These are phyloP conservation scores for Yamadazyma dendronema DNA, from an alignment of 1,139 yeast species.

Conservation along the genomic window DNA sequence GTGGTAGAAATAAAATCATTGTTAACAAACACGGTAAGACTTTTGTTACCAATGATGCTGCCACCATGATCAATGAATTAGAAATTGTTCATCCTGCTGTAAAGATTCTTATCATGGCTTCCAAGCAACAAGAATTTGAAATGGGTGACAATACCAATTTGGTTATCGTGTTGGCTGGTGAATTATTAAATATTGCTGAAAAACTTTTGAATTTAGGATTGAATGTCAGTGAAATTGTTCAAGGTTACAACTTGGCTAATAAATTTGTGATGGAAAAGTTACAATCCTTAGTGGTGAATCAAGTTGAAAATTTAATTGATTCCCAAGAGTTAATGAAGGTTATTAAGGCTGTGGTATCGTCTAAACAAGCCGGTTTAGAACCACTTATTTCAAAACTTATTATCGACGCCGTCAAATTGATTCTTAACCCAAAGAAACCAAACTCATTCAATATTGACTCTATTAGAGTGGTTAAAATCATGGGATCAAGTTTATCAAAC, in stretches of 20 bases:
- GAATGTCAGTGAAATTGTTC: conserved; percentile 84
- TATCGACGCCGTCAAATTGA: conserved; percentile 80
- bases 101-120: conserved; percentile 91
- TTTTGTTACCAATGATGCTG: conserved; percentile 93
- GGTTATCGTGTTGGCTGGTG: conserved; percentile 76
- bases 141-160: conserved; percentile 52
- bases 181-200: conserved; percentile 79
- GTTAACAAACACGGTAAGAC: conserved; percentile 81
- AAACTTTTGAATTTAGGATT: conserved; percentile 81
- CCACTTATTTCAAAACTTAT: conserved; percentile 74
- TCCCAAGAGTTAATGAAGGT: conserved; percentile 66
- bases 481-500: conserved; percentile 80
- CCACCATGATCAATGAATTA: conserved; percentile 89
- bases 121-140: conserved; percentile 93
- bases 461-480: conserved; percentile 89
- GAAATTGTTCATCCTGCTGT: conserved; percentile 98
- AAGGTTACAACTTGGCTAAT: conserved; percentile 84
- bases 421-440: conserved; percentile 67
- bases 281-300: conserved; percentile 63
- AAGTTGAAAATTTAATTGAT: conserved; percentile 57
- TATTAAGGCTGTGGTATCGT: conserved; percentile 82
- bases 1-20: conserved; percentile 94
- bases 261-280: conserved; percentile 69
- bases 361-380: conserved; percentile 92
- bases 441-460: conserved; percentile 80